These are phyloP conservation scores for Euphorbia peplus DNA, from an alignment of 345 rosid species.

Conservation along the genomic window DNA sequence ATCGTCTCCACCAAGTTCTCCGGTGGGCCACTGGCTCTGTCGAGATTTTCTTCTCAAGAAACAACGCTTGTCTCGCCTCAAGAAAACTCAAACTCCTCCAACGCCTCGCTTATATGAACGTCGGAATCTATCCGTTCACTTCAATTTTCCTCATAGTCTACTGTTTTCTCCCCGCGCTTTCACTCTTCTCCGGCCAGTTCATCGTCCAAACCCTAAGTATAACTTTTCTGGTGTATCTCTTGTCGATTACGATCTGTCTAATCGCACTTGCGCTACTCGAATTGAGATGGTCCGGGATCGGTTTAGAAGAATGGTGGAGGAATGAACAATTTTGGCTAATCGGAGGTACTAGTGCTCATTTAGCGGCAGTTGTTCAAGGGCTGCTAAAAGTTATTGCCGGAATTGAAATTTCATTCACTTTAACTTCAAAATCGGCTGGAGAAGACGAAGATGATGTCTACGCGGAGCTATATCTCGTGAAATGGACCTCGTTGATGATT, in stretches of 20 bases:
- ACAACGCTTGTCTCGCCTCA: slow-evolving; percentile 75
- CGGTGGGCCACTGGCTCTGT: slow-evolving; percentile 98
- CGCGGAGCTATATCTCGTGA: slow-evolving; percentile 78
- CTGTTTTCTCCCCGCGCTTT: slow-evolving; percentile 92
- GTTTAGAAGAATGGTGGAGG: slow-evolving; percentile 96
- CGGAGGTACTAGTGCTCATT: slow-evolving; percentile 86
- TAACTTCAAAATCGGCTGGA: slow-evolving; percentile 70
- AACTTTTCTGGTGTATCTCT: slow-evolving; percentile 60
- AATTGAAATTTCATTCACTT: slow-evolving; percentile 87
- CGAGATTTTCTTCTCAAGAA: slow-evolving; percentile 91
- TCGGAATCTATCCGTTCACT: slow-evolving; percentile 91
- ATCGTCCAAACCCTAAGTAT: slow-evolving; percentile 63
- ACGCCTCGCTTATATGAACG: slow-evolving; percentile 83
- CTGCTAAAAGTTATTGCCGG: slow-evolving; percentile 85
- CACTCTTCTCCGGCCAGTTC: slow-evolving; percentile 86
- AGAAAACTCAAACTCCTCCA: slow-evolving; percentile 67
- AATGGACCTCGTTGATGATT: slow-evolving; percentile 87
- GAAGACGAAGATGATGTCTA: slow-evolving; percentile 74
- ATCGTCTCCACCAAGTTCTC: slow-evolving; percentile 89
- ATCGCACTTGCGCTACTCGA: slow-evolving; percentile 72
- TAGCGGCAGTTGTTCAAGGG: slow-evolving; percentile 82
- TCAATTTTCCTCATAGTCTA: slow-evolving; percentile 80
- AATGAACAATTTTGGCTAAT: slow-evolving; percentile 96
- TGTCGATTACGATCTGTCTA: slow-evolving; percentile 58
- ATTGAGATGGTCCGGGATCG: slow-evolving; percentile 82